phyloP scores from a whole-genome alignment of 2,329 filamentous ascomycete species.

The Aspergillus pseudoterreus region DNA sequence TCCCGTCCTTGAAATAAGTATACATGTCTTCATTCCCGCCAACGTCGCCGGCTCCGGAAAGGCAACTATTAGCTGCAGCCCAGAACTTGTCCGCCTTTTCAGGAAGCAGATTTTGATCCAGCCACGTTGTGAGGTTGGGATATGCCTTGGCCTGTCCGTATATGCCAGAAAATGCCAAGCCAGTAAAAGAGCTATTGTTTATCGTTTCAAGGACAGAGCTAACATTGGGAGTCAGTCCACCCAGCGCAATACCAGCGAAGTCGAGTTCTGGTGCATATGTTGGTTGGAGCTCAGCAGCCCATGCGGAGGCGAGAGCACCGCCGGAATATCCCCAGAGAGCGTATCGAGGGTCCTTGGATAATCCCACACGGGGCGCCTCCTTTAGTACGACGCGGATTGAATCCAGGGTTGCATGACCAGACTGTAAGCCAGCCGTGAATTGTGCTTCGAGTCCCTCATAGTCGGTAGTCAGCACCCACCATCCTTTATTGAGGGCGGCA shows the following conservation, averaged over 20 bases:
- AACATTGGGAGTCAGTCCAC: slow-evolving; percentile 29
- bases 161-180: slow-evolving; percentile 20
- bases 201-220: slow-evolving; percentile 19
- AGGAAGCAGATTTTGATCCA: slow-evolving; percentile 6
- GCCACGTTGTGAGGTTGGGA: slow-evolving; percentile 13
- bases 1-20: slow-evolving; percentile 10
- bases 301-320: slow-evolving; percentile 11
- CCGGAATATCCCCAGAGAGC: slow-evolving; percentile 19
- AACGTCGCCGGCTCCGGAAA: neutral
- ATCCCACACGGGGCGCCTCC: slow-evolving; percentile 22
- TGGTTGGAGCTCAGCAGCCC: slow-evolving; percentile 14
- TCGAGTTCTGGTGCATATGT: slow-evolving; percentile 13
- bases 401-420: slow-evolving; percentile 44
- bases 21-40: slow-evolving; percentile 8
- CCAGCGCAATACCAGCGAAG: slow-evolving; percentile 26
- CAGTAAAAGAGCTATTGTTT: slow-evolving; percentile 18
- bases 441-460: slow-evolving; percentile 43
- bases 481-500: slow-evolving; percentile 39
- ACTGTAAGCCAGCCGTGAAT: slow-evolving; percentile 38
- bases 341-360: slow-evolving; percentile 10
- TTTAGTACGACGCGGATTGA: slow-evolving; percentile 37
- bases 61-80: slow-evolving; percentile 4
- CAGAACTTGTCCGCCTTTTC: slow-evolving; percentile 10
- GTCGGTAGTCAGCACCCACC: slow-evolving; percentile 47
- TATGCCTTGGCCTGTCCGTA: slow-evolving; percentile 18